A percentile compares a stretch with the other conserved stretches of the same genome.
Evolutionary conservation across 139 green algal species (phyloP).

Genomic region (Chlamydomonas schloesseri): DNA sequence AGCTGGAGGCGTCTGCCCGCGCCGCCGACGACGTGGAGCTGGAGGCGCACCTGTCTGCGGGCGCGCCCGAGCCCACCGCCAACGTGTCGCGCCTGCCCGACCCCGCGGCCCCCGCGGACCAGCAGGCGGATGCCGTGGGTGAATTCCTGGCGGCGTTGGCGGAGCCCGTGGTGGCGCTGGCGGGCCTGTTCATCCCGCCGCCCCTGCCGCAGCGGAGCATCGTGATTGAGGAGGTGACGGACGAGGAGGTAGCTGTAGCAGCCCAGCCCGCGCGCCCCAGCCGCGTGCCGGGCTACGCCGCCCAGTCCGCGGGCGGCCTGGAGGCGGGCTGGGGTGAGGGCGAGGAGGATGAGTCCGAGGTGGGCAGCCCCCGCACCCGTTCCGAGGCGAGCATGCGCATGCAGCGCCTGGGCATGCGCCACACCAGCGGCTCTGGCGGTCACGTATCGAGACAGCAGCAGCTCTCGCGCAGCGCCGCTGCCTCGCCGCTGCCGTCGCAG

Average conservation of each 20-base stretch:
- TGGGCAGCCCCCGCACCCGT: neutral
- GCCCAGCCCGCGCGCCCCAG: neutral
- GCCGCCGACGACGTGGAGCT: conserved; percentile 31
- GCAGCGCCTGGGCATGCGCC: neutral
- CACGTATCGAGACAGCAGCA: neutral
- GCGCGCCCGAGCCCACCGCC: neutral
- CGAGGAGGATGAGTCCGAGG: neutral
- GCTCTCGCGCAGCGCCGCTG: neutral
- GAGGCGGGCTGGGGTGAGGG: neutral
- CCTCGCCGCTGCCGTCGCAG: neutral
- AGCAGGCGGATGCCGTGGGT: neutral
- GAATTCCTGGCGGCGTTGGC: conserved; percentile 29
- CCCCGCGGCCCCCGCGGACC: neutral
- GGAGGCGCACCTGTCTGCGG: neutral
- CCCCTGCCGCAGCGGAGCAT: neutral
- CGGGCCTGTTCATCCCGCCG: neutral
- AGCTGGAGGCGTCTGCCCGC: neutral
- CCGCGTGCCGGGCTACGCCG: conserved; percentile 22
- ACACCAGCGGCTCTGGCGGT: neutral
- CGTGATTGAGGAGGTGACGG: neutral
- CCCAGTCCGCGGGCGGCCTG: neutral
- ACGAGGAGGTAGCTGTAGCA: neutral
- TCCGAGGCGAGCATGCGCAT: neutral
- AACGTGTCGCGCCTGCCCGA: neutral
- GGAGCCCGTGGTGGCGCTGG: neutral